phyloP scores from a whole-genome alignment of 2,329 filamentous ascomycete genomes.

The Macrophomina pseudophaseolina region DNA sequence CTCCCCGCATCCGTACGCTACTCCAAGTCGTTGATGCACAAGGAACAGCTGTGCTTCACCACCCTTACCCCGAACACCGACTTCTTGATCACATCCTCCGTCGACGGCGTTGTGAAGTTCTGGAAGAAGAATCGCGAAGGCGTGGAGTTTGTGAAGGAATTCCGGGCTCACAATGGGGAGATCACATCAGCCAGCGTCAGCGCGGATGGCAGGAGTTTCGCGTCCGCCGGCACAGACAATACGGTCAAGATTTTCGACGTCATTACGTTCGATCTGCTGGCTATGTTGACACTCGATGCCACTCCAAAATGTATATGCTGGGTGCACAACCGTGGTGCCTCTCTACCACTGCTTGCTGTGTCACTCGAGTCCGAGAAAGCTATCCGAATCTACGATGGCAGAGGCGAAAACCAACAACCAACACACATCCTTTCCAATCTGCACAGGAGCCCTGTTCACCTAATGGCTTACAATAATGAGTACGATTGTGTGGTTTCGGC shows the following conservation, averaged over 20 bases:
- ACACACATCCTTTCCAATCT: conserved; percentile 78
- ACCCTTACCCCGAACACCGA: conserved; percentile 90
- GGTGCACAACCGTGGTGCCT: conserved; percentile 88
- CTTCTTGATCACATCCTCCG: conserved; percentile 91
- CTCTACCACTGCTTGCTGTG: conserved; percentile 82
- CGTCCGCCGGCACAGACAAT: conserved; percentile 79
- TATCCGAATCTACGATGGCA: conserved; percentile 86
- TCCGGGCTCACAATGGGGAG: conserved; percentile 85
- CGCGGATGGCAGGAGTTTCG: conserved; percentile 90
- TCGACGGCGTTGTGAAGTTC: conserved; percentile 97
- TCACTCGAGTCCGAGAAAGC: conserved; percentile 74
- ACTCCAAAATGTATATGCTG: conserved; percentile 83
- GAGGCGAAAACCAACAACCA: conserved; percentile 77
- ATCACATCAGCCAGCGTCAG: conserved; percentile 85
- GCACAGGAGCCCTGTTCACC: conserved; percentile 79
- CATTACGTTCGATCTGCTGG: conserved; percentile 71
- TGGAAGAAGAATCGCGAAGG: conserved; percentile 95
- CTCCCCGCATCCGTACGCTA: conserved; percentile 82
- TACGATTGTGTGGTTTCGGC: conserved; percentile 91
- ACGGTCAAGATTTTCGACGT: conserved; percentile 79
- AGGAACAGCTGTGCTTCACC: conserved; percentile 87
- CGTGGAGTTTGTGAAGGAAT: conserved; percentile 98
- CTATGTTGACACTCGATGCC: conserved; percentile 77
- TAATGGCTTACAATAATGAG: conserved; percentile 87
- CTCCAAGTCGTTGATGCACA: conserved; percentile 97